Percentiles rank a stretch among this genome's conserved stretches.
Evolutionary conservation across 108 stramenopile genomes (phyloP).

Genomic region (Conticribra weissflogii): DNA sequence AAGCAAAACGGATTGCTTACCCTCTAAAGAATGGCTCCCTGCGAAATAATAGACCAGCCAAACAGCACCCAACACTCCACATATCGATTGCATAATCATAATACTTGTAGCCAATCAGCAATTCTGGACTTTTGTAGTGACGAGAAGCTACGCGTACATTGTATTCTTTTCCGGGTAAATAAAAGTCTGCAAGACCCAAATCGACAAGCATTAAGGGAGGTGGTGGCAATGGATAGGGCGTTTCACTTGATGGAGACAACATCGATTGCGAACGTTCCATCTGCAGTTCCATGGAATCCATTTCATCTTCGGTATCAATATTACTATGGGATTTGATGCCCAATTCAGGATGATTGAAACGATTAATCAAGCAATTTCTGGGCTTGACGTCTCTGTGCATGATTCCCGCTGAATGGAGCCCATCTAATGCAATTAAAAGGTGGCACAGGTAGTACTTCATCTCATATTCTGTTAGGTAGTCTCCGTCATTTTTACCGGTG

Average conservation of each 20-base stretch:
- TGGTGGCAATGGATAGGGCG: constrained; percentile 19
- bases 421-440: constrained; percentile 86
- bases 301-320: not conserved
- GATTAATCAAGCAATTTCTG: constrained; percentile 90
- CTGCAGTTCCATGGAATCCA: not conserved
- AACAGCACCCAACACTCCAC: constrained; percentile 88
- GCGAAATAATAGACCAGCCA: constrained; percentile 78
- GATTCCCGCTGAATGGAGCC: constrained; percentile 80
- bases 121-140: constrained; percentile 93
- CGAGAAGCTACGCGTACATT: constrained; percentile 91
- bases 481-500: constrained; percentile 12
- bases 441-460: constrained; percentile 89
- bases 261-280: not conserved
- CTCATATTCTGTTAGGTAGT: constrained; percentile 75
- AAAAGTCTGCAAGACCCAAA: constrained; percentile 92
- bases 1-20: not conserved
- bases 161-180: constrained; percentile 80
- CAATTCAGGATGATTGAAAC: constrained; percentile 1
- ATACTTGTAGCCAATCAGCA: constrained; percentile 75
- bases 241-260: not conserved
- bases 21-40: constrained; percentile 87
- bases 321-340: constrained; percentile 8
- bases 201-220: constrained; percentile 87
- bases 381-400: constrained; percentile 97
- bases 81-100: constrained; percentile 88